Conservation (phyloP, 208 protist genomes). For the Herpetomonas samuelpessoai region DNA sequence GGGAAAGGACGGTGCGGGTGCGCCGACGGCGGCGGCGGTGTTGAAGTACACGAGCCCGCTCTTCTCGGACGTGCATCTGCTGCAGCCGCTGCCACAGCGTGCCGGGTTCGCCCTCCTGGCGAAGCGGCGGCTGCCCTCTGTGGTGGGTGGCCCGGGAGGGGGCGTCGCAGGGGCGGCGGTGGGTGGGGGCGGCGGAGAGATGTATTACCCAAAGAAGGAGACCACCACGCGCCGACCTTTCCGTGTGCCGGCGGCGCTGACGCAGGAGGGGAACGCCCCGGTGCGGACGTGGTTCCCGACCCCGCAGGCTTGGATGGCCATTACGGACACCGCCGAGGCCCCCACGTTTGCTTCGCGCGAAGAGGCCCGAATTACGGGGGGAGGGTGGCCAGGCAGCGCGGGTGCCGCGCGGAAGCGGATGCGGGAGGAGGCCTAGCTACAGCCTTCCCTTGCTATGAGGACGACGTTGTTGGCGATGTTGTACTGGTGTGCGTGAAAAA, state of each 20-base stretch:
- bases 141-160: conserved; percentile 11
- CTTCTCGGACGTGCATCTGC: conserved; percentile 10
- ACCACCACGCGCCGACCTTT: conserved; percentile 33
- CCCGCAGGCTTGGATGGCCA: conserved; percentile 51
- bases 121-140: conserved; percentile 13
- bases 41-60: conserved; percentile 13
- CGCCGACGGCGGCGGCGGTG: neutral
- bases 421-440: conserved; percentile 3
- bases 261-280: conserved; percentile 19
- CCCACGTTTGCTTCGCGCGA: conserved; percentile 24
- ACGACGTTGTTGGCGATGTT: too few species aligned
- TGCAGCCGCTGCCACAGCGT: conserved; percentile 51
- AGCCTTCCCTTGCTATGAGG: too few species aligned
- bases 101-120: conserved; percentile 52
- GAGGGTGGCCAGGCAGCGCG: conserved; percentile 19
- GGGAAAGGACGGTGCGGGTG: neutral
- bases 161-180: neutral
- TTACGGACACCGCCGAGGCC: conserved; percentile 55
- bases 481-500: too few species aligned
- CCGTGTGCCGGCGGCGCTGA: conserved; percentile 40
- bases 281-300: conserved; percentile 52
- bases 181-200: conserved; percentile 15
- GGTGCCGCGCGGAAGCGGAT: neutral
- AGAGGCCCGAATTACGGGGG: conserved; percentile 15
- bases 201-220: conserved; percentile 55